Conservation (phyloP, 2,329 filamentous ascomycete species). For the Hypoxylon sp. region DNA sequence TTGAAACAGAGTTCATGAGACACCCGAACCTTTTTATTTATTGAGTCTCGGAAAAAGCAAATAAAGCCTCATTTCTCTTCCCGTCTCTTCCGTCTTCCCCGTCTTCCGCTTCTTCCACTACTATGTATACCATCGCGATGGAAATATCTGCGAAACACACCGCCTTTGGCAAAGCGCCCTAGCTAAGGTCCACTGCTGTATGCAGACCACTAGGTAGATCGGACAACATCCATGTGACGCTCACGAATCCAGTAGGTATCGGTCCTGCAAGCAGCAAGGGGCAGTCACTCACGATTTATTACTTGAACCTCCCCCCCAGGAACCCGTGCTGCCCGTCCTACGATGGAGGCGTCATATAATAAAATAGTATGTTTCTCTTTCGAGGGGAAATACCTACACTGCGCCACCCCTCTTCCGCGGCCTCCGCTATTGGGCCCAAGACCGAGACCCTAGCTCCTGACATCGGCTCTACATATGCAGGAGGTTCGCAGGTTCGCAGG, state of each 20-base stretch:
- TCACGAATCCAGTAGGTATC: neutral
- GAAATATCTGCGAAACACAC: conserved; percentile 31
- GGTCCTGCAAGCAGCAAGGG: neutral
- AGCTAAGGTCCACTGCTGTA: conserved; percentile 16
- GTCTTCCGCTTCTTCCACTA: conserved; percentile 1
- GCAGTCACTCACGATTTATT: neutral
- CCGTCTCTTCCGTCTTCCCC: too few species aligned
- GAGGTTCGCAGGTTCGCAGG: conserved; percentile 26
- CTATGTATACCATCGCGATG: conserved; percentile 12
- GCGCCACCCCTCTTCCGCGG: conserved; percentile 27
- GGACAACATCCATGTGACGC: conserved; percentile 17
- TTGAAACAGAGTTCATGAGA: conserved; percentile 7
- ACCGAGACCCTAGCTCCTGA: conserved; percentile 31
- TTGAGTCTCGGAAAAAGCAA: conserved; percentile 12
- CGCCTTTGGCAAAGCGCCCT: conserved; percentile 24
- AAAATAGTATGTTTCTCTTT: conserved; percentile 25
- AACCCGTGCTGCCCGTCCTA: conserved; percentile 12
- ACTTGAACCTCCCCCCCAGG: conserved; percentile 1
- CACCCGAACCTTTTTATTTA: conserved; percentile 9
- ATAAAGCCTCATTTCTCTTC: conserved; percentile 10
- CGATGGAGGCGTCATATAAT: conserved; percentile 25
- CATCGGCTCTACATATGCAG: conserved; percentile 23
- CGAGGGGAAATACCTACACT: conserved; percentile 18
- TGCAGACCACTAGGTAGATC: conserved; percentile 21
- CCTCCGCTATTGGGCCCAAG: conserved; percentile 33